A percentile compares a stretch with the other conserved stretches of the same genome.
These are phyloP conservation scores for Komagataella kurtzmanii DNA, from an alignment of 805 yeast species.

Conservation along the genomic window DNA sequence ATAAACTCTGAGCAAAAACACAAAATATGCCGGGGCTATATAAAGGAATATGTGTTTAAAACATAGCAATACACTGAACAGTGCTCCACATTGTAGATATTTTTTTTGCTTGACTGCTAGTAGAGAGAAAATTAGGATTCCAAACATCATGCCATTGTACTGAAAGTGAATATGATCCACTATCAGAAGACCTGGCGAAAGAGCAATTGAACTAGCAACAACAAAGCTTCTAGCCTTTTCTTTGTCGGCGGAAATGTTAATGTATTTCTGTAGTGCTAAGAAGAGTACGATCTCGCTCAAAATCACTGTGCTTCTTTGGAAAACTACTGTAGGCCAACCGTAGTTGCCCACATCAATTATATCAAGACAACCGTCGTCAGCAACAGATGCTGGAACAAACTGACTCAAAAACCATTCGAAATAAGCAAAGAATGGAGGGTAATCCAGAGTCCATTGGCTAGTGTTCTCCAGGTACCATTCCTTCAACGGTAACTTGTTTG, in stretches of 20 bases:
- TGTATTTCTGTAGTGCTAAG: constrained; percentile 56
- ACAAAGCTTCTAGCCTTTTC: constrained; percentile 46
- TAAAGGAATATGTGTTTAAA: constrained; percentile 91
- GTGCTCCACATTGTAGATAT: constrained; percentile 46
- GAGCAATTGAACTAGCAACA: constrained; percentile 65
- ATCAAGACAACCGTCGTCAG: constrained; percentile 65
- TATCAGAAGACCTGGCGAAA: constrained; percentile 83
- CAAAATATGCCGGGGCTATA: constrained; percentile 88
- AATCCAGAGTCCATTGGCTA: constrained; percentile 88
- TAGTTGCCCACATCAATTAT: constrained; percentile 40
- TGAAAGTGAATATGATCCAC: constrained; percentile 96
- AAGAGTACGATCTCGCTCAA: constrained; percentile 62
- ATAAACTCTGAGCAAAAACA: constrained; percentile 61
- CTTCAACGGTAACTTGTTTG: constrained; percentile 55
- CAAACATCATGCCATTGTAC: constrained; percentile 90
- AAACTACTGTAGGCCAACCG: constrained; percentile 68
- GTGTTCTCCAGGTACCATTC: constrained; percentile 78
- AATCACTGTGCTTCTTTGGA: constrained; percentile 75
- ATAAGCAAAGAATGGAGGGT: constrained; percentile 96
- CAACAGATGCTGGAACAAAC: constrained; percentile 52
- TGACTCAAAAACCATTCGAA: constrained; percentile 75
- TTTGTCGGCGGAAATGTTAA: constrained; percentile 29
- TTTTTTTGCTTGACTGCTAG: constrained; percentile 51
- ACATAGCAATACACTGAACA: constrained; percentile 70
- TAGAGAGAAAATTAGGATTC: constrained; percentile 61